Conservation (phyloP, 495 filamentous ascomycete genomes). For the Arthonia radiata region DNA sequence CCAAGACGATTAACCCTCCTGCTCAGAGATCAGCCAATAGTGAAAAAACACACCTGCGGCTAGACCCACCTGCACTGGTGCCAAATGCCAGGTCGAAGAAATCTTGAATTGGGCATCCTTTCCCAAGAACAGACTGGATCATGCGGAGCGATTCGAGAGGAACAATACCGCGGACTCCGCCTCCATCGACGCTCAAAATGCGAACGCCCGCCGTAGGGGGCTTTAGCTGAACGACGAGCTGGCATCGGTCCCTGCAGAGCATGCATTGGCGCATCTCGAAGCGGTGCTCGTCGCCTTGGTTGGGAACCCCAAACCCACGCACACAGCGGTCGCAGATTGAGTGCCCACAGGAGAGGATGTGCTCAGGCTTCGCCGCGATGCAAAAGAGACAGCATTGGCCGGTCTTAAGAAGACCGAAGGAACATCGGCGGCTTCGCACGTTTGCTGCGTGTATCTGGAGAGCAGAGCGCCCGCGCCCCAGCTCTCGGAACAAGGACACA, state of each 20-base stretch:
- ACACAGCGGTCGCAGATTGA: slow-evolving; percentile 12
- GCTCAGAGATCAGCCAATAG: slow-evolving; percentile 4
- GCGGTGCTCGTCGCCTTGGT: slow-evolving; percentile 5
- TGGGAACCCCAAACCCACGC: slow-evolving; percentile 8
- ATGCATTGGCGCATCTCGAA: slow-evolving; percentile 9
- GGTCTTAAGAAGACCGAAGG: slow-evolving; percentile 6
- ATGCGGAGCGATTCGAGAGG: slow-evolving; percentile 13
- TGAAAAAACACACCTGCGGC: slow-evolving; percentile 1
- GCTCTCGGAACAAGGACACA: slow-evolving; percentile 2
- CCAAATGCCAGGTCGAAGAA: slow-evolving; percentile 14
- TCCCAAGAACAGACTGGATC: slow-evolving; percentile 11
- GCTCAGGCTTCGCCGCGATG: slow-evolving; percentile 8
- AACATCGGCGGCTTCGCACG: slow-evolving; percentile 5
- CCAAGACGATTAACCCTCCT: slow-evolving; percentile 13
- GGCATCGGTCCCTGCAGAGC: slow-evolving; percentile 2
- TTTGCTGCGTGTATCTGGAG: slow-evolving; percentile 4
- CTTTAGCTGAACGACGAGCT: slow-evolving; percentile 8
- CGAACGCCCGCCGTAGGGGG: slow-evolving; percentile 12
- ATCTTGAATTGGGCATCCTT: slow-evolving; percentile 8
- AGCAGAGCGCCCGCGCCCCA: slow-evolving; percentile 1
- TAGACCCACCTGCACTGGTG: slow-evolving; percentile 12
- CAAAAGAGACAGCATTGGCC: slow-evolving; percentile 11
- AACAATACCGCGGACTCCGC: slow-evolving; percentile 13
- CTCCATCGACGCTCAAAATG: slow-evolving; percentile 16
- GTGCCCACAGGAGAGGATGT: slow-evolving; percentile 12